These are phyloP conservation scores for Microdochium paspali DNA, from an alignment of 2,329 filamentous ascomycete species.

Conservation along the genomic window DNA sequence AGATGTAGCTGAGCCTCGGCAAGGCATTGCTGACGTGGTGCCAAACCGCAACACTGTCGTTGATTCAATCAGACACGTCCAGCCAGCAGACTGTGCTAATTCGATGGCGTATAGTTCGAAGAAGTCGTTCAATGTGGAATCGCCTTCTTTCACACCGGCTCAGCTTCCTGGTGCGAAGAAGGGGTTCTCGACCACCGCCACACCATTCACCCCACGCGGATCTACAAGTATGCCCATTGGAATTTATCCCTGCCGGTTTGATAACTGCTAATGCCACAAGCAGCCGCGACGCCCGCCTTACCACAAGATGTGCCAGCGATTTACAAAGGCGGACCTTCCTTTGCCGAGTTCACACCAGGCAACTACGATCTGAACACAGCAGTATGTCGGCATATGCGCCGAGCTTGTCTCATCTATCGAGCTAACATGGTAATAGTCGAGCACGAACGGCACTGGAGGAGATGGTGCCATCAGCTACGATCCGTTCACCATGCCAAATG, in stretches of 20 bases:
- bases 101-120: constrained; percentile 35
- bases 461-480: constrained; percentile 39
- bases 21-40: no score
- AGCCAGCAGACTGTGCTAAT: neutral
- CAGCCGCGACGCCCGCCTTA: constrained; percentile 26
- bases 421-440: constrained; percentile 12
- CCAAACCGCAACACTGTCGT: no score
- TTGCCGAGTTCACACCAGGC: constrained; percentile 51
- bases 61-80: constrained; percentile 5
- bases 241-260: neutral
- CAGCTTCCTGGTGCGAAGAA: constrained; percentile 48
- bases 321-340: constrained; percentile 44
- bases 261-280: constrained; percentile 4
- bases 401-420: neutral
- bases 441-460: constrained; percentile 15
- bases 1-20: no score
- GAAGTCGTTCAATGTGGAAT: constrained; percentile 88
- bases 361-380: constrained; percentile 40
- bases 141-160: constrained; percentile 83
- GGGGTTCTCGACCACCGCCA: constrained; percentile 81
- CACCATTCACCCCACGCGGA: constrained; percentile 71
- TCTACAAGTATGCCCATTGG: constrained; percentile 10
- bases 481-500: constrained; percentile 52
- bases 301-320: constrained; percentile 32
- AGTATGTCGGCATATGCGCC: constrained; percentile 28